Evolutionary conservation across 345 rosid species (phyloP), one percentile per base, ranked within the genome.

Genomic region (Sapria himalayana): DNA sequence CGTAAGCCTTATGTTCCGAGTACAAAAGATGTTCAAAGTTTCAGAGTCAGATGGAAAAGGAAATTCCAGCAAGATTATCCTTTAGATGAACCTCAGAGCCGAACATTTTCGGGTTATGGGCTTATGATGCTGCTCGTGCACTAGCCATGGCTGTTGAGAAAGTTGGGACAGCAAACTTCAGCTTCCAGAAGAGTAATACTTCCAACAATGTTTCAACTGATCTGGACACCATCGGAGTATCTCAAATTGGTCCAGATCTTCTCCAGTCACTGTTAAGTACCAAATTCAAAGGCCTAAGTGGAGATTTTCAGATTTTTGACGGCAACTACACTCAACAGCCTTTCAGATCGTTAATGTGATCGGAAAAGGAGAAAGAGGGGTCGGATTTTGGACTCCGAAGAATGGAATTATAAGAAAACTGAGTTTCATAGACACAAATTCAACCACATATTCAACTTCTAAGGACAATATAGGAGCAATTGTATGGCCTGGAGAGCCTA

Each of bases 91-190:
- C 11, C n/a, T 1, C 5, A 4, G 39, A 17, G 3, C 2, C 33
- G 22, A 52, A 48, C 46, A 13, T 25, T 3, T 55, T 39, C 15
- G 50, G 62, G 22, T 23, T 59, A 15, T 55, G 50, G 70, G 62
- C 56, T 1, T 67, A 71, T 46, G 78, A 72, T 49, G 58, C 74
- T 21, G 38, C 56, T 0, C 22, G 20, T 33, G 71, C 65, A 4
- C 19, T 71, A 36, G 78, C 71, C 12, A 33, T 20, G 51, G 72
- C 74, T 18, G 33, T 56, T 1, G 77, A 63, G 51, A 36, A 39
- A 13, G 32, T 35, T 2, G 43, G 53, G 1, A 20, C n/a, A 11
- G 22, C 14, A 19, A 34, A 46, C 27, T 35, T 29, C 19, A 20
- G 31, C 14, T 45, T 46, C 32, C 17, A 9, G 11, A 57, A 37